Conservation (phyloP, 345 rosid genomes). For the Eucalyptus marginata region DNA sequence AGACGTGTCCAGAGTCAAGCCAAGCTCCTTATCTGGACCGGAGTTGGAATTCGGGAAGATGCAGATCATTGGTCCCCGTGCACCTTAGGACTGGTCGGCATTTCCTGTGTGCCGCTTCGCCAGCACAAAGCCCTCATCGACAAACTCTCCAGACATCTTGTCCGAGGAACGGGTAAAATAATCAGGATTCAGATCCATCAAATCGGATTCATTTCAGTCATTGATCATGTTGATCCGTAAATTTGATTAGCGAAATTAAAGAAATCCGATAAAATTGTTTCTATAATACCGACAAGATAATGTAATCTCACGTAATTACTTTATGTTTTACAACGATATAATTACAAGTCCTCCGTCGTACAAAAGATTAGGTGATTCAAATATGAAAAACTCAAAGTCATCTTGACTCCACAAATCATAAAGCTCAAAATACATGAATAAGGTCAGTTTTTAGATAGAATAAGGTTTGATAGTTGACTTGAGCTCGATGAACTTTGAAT, state of each 20-base stretch:
- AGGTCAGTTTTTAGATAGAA: background rate
- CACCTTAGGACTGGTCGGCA: background rate
- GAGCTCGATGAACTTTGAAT: background rate
- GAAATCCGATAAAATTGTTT: accelerated
- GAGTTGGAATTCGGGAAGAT: background rate
- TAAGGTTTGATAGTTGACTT: background rate
- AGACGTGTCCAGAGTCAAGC: background rate
- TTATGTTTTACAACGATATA: background rate
- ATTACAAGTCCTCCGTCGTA: accelerated
- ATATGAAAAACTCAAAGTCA: background rate
- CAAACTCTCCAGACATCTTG: background rate
- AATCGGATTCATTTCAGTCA: background rate
- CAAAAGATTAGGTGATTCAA: background rate
- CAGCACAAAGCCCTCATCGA: background rate
- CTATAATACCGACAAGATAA: accelerated
- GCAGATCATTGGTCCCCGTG: background rate
- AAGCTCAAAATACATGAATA: background rate
- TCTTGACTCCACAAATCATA: accelerated
- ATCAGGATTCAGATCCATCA: background rate
- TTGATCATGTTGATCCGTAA: accelerated
- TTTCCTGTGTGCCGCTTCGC: background rate
- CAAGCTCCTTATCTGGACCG: background rate
- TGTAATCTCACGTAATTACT: background rate
- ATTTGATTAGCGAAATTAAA: accelerated
- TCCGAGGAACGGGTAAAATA: background rate